phyloP scores from a whole-genome alignment of 2,329 filamentous ascomycete genomes.

The Sarocladium oryzae region DNA sequence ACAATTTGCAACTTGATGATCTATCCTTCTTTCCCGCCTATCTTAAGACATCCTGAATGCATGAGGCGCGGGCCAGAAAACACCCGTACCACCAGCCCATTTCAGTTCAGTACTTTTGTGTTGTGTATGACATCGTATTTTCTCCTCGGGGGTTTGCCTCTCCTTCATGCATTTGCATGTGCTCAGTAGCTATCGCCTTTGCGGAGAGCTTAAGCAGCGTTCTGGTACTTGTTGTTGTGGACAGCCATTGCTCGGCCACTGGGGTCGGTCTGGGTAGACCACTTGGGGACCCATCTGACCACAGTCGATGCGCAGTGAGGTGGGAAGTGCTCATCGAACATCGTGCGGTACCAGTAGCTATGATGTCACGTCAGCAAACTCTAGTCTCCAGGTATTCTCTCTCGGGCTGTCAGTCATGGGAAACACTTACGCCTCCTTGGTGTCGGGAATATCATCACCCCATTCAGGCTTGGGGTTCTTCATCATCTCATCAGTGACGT shows the following conservation, averaged over 20 bases:
- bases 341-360: conserved; percentile 92
- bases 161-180: neutral
- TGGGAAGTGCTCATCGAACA: conserved; percentile 99
- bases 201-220: conserved; percentile 28
- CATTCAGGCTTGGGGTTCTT: conserved; percentile 96
- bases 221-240: conserved; percentile 68
- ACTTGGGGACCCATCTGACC: conserved; percentile 93
- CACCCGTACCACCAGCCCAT: neutral
- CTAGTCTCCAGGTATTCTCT: neutral
- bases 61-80: neutral
- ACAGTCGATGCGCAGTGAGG: conserved; percentile 86
- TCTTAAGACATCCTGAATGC: conserved; percentile 1
- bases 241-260: conserved; percentile 79
- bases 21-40: conserved; percentile 5
- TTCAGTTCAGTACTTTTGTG: neutral
- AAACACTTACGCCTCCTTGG: conserved; percentile 78
- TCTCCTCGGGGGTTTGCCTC: neutral
- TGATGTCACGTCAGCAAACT: conserved; percentile 18
- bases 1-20: conserved; percentile 1
- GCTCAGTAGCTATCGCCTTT: neutral
- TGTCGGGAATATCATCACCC: conserved; percentile 87
- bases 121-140: neutral
- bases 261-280: conserved; percentile 93
- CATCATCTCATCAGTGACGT: conserved; percentile 96
- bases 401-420: neutral